Base-by-base conservation (phyloP, 257 asterid species). In the Gentiana macrophylla region DNA sequence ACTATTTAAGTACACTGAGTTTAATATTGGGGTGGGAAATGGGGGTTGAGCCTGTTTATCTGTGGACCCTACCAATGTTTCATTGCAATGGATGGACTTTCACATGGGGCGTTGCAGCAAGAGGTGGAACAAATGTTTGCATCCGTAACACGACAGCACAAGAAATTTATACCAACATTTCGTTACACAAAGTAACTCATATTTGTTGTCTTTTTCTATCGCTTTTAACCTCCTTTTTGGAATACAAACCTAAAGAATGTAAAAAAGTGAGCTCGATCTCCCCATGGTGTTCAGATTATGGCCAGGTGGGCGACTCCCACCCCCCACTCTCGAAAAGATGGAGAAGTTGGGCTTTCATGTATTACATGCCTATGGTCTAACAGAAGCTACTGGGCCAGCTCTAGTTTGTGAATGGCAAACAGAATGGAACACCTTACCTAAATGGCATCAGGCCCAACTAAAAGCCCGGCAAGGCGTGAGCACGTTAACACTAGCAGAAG, bases 1-100 rank as follows among this genome's bases (percentile, higher is more conserved):
- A n/a, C n/a, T 89, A 78, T 52, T 58, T 89, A 44, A 86, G 95
- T 72, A 83, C 95, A 2, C 65, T 86, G 24, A 83, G 93, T 67
- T 37, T 84, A 41, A 68, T 86, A 3, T 52, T 82, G 33, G 90
- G 90, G 0, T 89, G 97, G 97, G 88, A 75, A 57, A 83, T 89
- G 94, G 78, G 80, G 10, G 76, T 69, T 0, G 90, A 72, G 53
- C 83, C 97, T 6, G 95, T 89, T 0, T 89, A 89, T 45, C 35
- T 89, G 4, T 89, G 97, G 97, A 74, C 97, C 3, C 97, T 89
- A 0, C 97, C 97, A 0, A 89, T 89, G 95, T 86, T 89, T 75
- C 95, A 89, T 57, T 86, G 95, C 80, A 89, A 89, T 41, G 97
- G 97, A 0, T 89, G 93, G 97, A 89, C 97, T 10, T 86, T 89